phyloP scores from a whole-genome alignment of 306 rosid genomes.

The Myrica gale region DNA sequence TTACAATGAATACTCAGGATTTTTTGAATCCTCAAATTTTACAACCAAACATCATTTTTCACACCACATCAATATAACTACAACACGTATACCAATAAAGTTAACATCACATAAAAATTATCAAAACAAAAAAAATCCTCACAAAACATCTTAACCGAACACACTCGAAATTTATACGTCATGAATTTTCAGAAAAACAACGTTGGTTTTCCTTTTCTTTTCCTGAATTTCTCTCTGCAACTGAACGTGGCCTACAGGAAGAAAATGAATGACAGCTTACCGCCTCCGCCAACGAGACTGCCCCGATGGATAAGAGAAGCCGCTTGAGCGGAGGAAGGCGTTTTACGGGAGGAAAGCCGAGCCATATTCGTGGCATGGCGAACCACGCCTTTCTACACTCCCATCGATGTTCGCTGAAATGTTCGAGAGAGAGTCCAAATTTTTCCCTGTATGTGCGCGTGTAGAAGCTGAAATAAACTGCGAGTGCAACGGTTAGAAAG shows the following conservation, averaged over 20 bases:
- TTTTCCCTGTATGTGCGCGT: not conserved
- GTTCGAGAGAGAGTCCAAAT: not conserved
- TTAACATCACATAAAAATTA: no score
- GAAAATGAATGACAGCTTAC: slow-evolving; percentile 20
- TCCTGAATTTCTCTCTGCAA: not conserved
- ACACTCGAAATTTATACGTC: not conserved
- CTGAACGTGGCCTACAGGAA: not conserved
- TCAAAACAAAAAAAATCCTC: no score
- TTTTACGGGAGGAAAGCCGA: slow-evolving; percentile 37
- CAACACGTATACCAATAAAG: no score
- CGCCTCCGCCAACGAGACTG: slow-evolving; percentile 44
- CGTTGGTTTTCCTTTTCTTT: not conserved
- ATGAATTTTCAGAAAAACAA: not conserved
- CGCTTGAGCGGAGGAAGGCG: slow-evolving; percentile 23
- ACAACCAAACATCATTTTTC: no score
- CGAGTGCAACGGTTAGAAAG: not conserved
- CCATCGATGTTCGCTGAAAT: slow-evolving; percentile 33
- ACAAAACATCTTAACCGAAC: no score
- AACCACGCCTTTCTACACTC: slow-evolving; percentile 43
- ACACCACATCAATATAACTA: no score
- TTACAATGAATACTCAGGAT: no score
- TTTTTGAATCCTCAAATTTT: no score
- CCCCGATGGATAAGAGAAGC: slow-evolving; percentile 48
- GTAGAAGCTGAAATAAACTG: slow-evolving; percentile 20
- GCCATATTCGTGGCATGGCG: slow-evolving; percentile 36